Conservation (phyloP, 2,329 filamentous ascomycete species). For the Ascochyta pisi region DNA sequence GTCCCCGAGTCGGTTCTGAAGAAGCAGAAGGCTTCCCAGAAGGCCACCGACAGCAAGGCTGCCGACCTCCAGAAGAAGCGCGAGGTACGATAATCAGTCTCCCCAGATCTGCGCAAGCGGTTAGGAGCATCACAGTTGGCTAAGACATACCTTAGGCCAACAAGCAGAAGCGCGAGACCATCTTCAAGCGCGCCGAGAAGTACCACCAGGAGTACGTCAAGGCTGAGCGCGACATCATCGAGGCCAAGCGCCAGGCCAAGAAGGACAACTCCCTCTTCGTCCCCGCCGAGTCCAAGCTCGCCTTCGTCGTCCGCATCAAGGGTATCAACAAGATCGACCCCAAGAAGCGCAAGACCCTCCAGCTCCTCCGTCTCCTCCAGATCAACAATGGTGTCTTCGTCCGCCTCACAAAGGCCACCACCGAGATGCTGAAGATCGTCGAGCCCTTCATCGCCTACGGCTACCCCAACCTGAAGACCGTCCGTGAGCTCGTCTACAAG, state of each 20-base stretch:
- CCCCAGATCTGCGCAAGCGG: slow-evolving; percentile 45
- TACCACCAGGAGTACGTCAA: slow-evolving; percentile 99
- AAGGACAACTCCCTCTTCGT: slow-evolving; percentile 94
- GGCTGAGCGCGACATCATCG: slow-evolving; percentile 95
- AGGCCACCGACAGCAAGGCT: slow-evolving; percentile 88
- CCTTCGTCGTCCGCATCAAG: slow-evolving; percentile 99
- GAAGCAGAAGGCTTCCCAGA: slow-evolving; percentile 99
- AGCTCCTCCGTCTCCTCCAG: slow-evolving; percentile 99
- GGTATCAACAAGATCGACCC: slow-evolving; percentile 99
- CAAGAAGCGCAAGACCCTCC: slow-evolving; percentile 99
- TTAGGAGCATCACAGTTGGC: slow-evolving; percentile 49
- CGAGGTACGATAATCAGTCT: slow-evolving; percentile 78
- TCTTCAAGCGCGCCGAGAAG: slow-evolving; percentile 99
- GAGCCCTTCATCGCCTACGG: slow-evolving; percentile 99
- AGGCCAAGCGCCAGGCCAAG: slow-evolving; percentile 88
- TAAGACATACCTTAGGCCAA: slow-evolving; percentile 72
- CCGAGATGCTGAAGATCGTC: slow-evolving; percentile 94
- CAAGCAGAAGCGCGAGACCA: slow-evolving; percentile 97
- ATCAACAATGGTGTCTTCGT: slow-evolving; percentile 99
- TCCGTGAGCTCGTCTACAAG: slow-evolving; percentile 98
- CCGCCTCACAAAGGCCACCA: slow-evolving; percentile 95
- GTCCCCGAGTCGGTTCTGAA: slow-evolving; percentile 99
- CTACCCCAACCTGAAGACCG: slow-evolving; percentile 98
- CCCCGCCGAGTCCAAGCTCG: slow-evolving; percentile 92
- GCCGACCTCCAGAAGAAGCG: slow-evolving; percentile 86